Conservation (phyloP, 2,329 filamentous ascomycete species). For the Cyphellophora attinorum region DNA sequence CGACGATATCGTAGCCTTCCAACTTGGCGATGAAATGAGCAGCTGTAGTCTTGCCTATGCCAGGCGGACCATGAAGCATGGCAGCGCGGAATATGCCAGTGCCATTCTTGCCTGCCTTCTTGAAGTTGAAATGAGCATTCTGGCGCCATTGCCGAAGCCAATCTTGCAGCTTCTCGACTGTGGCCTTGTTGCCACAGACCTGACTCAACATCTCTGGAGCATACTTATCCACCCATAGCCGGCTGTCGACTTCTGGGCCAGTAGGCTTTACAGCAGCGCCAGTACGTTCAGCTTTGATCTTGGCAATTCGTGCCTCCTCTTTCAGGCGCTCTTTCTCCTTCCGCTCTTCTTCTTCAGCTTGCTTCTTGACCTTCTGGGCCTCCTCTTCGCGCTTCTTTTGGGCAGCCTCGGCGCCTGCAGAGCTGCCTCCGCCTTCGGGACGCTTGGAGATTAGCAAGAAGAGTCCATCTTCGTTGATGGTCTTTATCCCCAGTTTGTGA, state of each 20-base stretch:
- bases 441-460: constrained; percentile 74
- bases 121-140: constrained; percentile 70
- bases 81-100: constrained; percentile 77
- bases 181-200: constrained; percentile 88
- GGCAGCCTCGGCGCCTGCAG: constrained; percentile 77
- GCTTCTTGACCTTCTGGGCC: constrained; percentile 68
- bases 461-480: constrained; percentile 86
- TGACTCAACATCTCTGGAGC: constrained; percentile 75
- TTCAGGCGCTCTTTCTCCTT: constrained; percentile 54
- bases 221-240: constrained; percentile 92
- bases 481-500: constrained; percentile 67
- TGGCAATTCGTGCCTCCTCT: constrained; percentile 34
- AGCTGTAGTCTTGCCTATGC: constrained; percentile 95
- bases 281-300: constrained; percentile 29
- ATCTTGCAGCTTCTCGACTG: constrained; percentile 78
- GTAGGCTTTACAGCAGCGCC: constrained; percentile 29
- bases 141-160: constrained; percentile 82
- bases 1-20: constrained; percentile 85
- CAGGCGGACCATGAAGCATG: constrained; percentile 88
- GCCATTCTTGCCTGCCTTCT: constrained; percentile 73
- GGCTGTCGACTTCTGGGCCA: constrained; percentile 42
- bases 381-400: constrained; percentile 79
- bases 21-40: constrained; percentile 89
- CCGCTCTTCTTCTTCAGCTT: constrained; percentile 75
- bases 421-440: constrained; percentile 76